Base-by-base conservation (phyloP, 352 stramenopile species). In the Halophytophthora polymorphica region DNA sequence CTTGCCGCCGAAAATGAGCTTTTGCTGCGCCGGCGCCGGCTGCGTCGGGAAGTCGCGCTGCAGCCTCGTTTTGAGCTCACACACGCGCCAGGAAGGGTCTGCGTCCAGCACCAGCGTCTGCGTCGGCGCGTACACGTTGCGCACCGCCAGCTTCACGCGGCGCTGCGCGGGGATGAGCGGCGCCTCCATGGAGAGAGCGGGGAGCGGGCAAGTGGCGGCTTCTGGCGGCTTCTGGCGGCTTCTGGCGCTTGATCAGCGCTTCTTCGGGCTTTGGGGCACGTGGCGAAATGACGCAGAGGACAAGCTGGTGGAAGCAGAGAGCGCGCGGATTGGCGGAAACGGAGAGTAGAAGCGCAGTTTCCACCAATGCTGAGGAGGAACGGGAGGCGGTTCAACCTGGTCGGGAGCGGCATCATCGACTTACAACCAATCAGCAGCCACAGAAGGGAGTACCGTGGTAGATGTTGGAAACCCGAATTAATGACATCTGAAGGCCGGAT, bases 1-100 rank as follows among this genome's bases (percentile, higher is more conserved):
- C 68, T 94, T 92, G 63, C 84, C 84, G 31, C 81, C 84, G 31
- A 94, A 94, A 40, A 94, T 94, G 53, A 94, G 72, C 40, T 90
- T 89, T 63, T 94, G 84, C 42, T 78, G 57, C 39, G 67, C 60
- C 0, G 80, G 64, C 22, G 60, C 21, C 12, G 84, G 81, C 7
- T 62, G 23, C 1, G 59, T 65, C 2, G 78, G 73, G 53, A 94
- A 77, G 22, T 63, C 56, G 34, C 63, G 41, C 46, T 70, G 61
- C 21, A 94, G 56, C 29, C 64, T 66, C 31, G 73, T 50, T 64
- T 94, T 94, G 34, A 94, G 67, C 50, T 79, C 58, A 15, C 66
- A 58, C 22, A 94, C 66, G 31, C 59, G 58, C 34, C 66, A 65
- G 38, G 55, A 53, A 3, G 64, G 43, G 13, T 61, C 48, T 29